A percentile compares a stretch with the other conserved stretches of the same genome.
These are phyloP conservation scores for Chlorella sp. DNA, from an alignment of 139 green algal genomes.

Conservation along the genomic window DNA sequence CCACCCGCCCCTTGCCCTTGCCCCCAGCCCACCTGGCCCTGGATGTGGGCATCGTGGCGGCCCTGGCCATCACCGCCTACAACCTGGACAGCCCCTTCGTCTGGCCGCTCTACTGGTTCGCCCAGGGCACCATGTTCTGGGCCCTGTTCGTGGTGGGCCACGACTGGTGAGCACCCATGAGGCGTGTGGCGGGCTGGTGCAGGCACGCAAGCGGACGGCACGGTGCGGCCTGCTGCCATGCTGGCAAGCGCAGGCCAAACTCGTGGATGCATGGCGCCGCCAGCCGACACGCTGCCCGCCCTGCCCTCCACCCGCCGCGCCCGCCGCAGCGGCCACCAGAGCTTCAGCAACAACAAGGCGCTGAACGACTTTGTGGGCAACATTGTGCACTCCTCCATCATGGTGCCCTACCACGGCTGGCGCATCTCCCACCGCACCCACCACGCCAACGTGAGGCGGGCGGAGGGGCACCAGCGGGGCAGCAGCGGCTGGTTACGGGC, in stretches of 20 bases:
- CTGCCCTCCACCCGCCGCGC: no score
- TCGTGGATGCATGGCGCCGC: no score
- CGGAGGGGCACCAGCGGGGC: no score
- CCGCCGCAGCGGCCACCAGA: constrained; percentile 87
- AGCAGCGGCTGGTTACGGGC: no score
- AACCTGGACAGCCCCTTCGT: constrained; percentile 72
- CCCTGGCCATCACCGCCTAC: constrained; percentile 77
- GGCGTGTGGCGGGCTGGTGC: no score
- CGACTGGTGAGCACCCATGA: constrained; percentile 81
- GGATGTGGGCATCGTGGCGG: constrained; percentile 89
- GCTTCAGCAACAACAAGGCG: constrained; percentile 91
- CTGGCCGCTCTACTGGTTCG: constrained; percentile 96
- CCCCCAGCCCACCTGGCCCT: constrained; percentile 68
- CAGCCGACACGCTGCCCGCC: no score
- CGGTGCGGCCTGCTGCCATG: no score
- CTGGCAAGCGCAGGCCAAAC: no score
- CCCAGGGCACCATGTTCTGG: constrained; percentile 98
- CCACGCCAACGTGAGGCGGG: constrained; percentile 85
- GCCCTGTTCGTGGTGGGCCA: constrained; percentile 97
- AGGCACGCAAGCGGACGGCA: no score
- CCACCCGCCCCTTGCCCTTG: no score
- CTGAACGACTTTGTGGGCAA: constrained; percentile 96
- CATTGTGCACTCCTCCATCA: constrained; percentile 91
- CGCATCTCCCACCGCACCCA: constrained; percentile 94
- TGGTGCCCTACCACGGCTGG: constrained; percentile 98